Conservation (phyloP, 306 rosid genomes). For the Dalbergia oliveri region DNA sequence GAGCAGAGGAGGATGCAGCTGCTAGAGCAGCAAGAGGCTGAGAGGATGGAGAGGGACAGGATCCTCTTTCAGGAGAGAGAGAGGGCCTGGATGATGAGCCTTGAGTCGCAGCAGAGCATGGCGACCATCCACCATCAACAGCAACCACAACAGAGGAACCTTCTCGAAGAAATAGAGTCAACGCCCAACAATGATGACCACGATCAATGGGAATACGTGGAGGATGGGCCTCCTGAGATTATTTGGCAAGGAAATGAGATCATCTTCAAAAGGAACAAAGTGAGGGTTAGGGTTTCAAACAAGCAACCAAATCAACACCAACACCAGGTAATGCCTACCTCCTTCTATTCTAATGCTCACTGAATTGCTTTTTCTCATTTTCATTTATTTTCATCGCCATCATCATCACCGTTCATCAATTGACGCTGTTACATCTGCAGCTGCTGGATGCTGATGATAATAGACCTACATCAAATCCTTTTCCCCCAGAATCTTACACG, state of each 20-base stretch:
- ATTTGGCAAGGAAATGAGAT: slow-evolving; percentile 93
- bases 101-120: slow-evolving; percentile 32
- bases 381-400: neutral
- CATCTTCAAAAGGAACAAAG: slow-evolving; percentile 70
- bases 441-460: slow-evolving; percentile 39
- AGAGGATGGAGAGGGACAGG: slow-evolving; percentile 66
- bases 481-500: slow-evolving; percentile 75
- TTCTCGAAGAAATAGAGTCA: slow-evolving; percentile 50
- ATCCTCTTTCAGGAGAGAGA: slow-evolving; percentile 74
- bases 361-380: neutral
- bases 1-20: slow-evolving; percentile 55
- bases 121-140: neutral
- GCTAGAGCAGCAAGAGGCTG: slow-evolving; percentile 70
- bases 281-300: slow-evolving; percentile 60
- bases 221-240: slow-evolving; percentile 77
- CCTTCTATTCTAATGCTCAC: neutral
- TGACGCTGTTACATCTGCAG: slow-evolving; percentile 33
- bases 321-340: slow-evolving; percentile 47
- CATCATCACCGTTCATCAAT: neutral
- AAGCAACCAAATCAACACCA: slow-evolving; percentile 33
- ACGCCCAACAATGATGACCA: slow-evolving; percentile 22
- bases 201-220: slow-evolving; percentile 67
- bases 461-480: slow-evolving; percentile 87
- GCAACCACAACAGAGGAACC: slow-evolving; percentile 47
- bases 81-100: slow-evolving; percentile 63